Evolutionary conservation across 1,284 basidiomycete genomes (phyloP).

Genomic region (Phaffia rhodozyma): DNA sequence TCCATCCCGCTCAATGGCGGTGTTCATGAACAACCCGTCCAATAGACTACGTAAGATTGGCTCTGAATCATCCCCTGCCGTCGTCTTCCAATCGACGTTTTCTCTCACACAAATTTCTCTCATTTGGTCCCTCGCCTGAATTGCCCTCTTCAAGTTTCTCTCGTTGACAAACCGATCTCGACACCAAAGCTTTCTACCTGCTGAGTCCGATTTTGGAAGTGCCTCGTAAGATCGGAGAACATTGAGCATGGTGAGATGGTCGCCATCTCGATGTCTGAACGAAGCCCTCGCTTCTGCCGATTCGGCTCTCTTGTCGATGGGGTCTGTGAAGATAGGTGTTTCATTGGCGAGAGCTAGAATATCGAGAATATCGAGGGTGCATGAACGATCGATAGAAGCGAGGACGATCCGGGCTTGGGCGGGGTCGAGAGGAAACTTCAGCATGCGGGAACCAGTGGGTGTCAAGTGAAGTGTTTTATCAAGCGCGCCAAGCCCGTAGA

Average conservation of each 20-base stretch:
- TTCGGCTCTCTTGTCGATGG: conserved; percentile 53
- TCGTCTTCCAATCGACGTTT: conserved; percentile 43
- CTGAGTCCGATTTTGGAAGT: conserved; percentile 28
- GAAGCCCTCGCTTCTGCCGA: conserved; percentile 56
- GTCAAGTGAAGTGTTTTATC: conserved; percentile 48
- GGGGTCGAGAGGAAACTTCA: conserved; percentile 71
- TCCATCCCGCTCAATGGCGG: conserved; percentile 69
- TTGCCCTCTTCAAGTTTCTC: conserved; percentile 69
- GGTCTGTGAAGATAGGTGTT: conserved; percentile 53
- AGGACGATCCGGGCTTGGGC: conserved; percentile 62
- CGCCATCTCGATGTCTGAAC: conserved; percentile 73
- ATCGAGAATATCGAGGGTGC: conserved; percentile 60
- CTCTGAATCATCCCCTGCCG: conserved; percentile 50
- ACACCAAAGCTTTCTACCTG: conserved; percentile 51
- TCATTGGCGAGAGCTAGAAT: conserved; percentile 67
- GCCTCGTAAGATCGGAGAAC: conserved; percentile 67
- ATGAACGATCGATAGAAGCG: conserved; percentile 56
- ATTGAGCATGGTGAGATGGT: conserved; percentile 81
- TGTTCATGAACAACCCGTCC: conserved; percentile 64
- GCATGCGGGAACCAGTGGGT: conserved; percentile 60
- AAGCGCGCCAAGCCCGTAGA: conserved; percentile 64
- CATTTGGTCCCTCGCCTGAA: conserved; percentile 71
- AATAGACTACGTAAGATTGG: conserved; percentile 55
- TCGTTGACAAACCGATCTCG: conserved; percentile 71
- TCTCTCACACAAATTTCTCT: conserved; percentile 50